Evolutionary conservation across 306 rosid genomes (phyloP).

Genomic region (Inga oerstediana): DNA sequence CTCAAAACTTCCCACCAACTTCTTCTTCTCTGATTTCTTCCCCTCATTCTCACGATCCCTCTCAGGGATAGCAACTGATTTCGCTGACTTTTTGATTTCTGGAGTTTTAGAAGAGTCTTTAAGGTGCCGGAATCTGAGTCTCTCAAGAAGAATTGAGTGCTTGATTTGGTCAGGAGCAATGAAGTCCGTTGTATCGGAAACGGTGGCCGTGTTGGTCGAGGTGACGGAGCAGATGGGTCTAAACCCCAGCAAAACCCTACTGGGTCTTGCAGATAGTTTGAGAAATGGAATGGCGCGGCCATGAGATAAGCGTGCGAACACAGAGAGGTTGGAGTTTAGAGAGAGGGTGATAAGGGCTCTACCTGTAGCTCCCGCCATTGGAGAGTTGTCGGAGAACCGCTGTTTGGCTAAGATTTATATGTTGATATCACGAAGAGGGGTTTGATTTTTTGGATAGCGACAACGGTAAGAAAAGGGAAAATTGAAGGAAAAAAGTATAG

Average conservation of each 20-base stretch:
- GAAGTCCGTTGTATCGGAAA: slow-evolving; percentile 4
- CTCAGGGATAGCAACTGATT: slow-evolving; percentile 11
- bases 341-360: slow-evolving; percentile 60
- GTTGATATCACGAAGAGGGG: neutral
- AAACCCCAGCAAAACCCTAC: slow-evolving; percentile 50
- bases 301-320: slow-evolving; percentile 47
- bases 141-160: slow-evolving; percentile 75
- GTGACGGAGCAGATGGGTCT: slow-evolving; percentile 65
- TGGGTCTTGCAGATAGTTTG: slow-evolving; percentile 43
- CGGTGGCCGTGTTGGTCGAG: slow-evolving; percentile 17
- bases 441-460: neutral
- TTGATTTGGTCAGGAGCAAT: slow-evolving; percentile 43
- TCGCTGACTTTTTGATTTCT: slow-evolving; percentile 18
- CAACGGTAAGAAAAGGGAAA: neutral
- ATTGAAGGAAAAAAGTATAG: neutral
- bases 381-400: neutral
- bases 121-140: slow-evolving; percentile 71
- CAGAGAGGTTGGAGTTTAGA: slow-evolving; percentile 18
- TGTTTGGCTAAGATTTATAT: neutral
- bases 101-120: slow-evolving; percentile 42
- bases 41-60: slow-evolving; percentile 36
- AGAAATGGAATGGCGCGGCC: slow-evolving; percentile 49
- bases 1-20: slow-evolving; percentile 58
- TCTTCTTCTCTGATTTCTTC: slow-evolving; percentile 41
- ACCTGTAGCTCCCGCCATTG: slow-evolving; percentile 58